These are phyloP conservation scores for Erodium maritimum DNA, from an alignment of 345 rosid genomes.

Conservation along the genomic window DNA sequence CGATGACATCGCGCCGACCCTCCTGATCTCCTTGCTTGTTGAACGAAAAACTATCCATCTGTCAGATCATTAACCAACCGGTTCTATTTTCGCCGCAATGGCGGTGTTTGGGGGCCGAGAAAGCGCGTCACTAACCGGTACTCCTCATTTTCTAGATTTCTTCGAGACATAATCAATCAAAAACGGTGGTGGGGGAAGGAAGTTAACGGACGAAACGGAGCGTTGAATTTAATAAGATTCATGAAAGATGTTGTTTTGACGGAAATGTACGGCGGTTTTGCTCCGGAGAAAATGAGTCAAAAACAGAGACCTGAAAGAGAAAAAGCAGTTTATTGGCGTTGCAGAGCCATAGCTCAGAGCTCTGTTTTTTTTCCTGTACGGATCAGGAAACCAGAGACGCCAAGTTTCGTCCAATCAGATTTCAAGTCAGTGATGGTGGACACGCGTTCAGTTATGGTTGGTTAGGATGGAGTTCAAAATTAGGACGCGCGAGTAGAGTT, in stretches of 20 bases:
- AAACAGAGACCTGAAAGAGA: not conserved
- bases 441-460: not conserved
- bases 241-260: not conserved
- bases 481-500: not conserved
- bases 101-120: not conserved
- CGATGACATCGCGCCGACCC: not conserved
- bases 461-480: not conserved
- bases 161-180: no score
- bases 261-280: not conserved
- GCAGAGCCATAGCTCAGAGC: not conserved
- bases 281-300: not conserved
- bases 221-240: no score
- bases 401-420: not conserved
- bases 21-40: not conserved
- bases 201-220: not conserved
- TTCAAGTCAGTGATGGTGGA: not conserved
- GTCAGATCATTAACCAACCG: not conserved
- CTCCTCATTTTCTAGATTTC: not conserved
- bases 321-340: not conserved
- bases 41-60: not conserved
- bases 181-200: not conserved
- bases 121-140: not conserved
- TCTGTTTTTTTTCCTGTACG: not conserved
- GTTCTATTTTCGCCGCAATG: not conserved
- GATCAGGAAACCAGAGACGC: not conserved